phyloP scores from a whole-genome alignment of 805 yeast species.

The Grigorovia yakushimaensis region DNA sequence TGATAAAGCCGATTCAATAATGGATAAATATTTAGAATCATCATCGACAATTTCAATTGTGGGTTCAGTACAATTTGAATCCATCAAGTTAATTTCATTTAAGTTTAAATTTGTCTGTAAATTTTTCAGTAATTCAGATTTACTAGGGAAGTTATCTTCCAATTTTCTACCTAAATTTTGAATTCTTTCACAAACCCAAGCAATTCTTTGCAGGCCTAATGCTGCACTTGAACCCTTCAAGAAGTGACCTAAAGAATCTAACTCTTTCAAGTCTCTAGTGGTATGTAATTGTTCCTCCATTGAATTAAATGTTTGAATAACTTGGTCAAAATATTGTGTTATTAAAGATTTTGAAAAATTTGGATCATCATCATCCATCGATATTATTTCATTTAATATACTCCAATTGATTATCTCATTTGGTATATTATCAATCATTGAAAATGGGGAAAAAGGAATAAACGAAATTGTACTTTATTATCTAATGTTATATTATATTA shows the following conservation, averaged over 20 bases:
- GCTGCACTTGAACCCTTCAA: constrained; percentile 95
- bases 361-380: constrained; percentile 95
- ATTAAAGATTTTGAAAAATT: constrained; percentile 76
- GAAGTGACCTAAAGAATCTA: constrained; percentile 81
- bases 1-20: constrained; percentile 37
- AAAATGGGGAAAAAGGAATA: background rate
- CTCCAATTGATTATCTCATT: constrained; percentile 77
- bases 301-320: constrained; percentile 63
- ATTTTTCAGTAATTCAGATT: constrained; percentile 6
- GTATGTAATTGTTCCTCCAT: constrained; percentile 41
- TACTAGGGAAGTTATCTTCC: constrained; percentile 19
- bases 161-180: constrained; percentile 67
- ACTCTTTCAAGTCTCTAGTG: constrained; percentile 39
- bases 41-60: constrained; percentile 20
- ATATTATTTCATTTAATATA: constrained; percentile 75
- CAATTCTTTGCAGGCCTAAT: constrained; percentile 72
- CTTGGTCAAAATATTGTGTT: constrained; percentile 83
- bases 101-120: constrained; percentile 8
- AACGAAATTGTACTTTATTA: too few relatives aligned
- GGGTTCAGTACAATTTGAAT: constrained; percentile 5
- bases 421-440: constrained; percentile 17
- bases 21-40: constrained; percentile 34
- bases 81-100: constrained; percentile 10
- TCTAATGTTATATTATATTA: too few relatives aligned
- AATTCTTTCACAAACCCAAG: constrained; percentile 82